A percentile compares a stretch with the other conserved stretches of the same genome.
phyloP scores from a whole-genome alignment of 1,284 basidiomycete genomes.

The Boletus sp. region DNA sequence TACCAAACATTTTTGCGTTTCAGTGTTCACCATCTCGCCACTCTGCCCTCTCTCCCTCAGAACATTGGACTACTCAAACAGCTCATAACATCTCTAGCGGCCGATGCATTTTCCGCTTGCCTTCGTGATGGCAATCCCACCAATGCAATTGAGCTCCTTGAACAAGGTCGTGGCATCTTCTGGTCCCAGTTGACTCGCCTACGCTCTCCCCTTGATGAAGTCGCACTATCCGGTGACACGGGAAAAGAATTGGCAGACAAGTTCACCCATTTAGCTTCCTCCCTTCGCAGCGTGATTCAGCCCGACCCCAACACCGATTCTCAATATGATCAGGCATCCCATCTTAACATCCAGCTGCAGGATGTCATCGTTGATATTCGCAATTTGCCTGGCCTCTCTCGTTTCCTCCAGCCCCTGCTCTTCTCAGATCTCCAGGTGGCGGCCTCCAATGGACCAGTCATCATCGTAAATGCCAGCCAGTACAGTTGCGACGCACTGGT shows the following conservation, averaged over 20 bases:
- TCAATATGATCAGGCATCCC: not conserved
- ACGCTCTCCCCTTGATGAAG: not conserved
- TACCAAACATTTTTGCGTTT: not conserved
- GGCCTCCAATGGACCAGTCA: slow-evolving; percentile 31
- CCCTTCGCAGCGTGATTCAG: not conserved
- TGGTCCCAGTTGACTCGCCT: not conserved
- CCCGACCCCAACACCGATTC: not conserved
- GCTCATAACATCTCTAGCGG: not conserved
- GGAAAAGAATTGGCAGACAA: not conserved
- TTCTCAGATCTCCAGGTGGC: slow-evolving; percentile 5
- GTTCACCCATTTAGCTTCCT: not conserved
- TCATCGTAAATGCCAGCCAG: slow-evolving; percentile 16
- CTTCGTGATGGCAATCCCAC: not conserved
- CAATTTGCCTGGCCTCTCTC: not conserved
- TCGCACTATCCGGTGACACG: not conserved
- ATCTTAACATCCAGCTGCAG: not conserved
- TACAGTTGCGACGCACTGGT: slow-evolving; percentile 5
- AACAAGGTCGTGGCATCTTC: not conserved
- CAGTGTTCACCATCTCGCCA: not conserved
- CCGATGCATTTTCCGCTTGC: not conserved
- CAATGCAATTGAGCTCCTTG: not conserved
- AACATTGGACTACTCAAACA: not conserved
- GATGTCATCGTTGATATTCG: not conserved
- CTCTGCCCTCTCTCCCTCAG: not conserved
- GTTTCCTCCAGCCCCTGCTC: not conserved